Conservation (phyloP, 108 stramenopile genomes). For the Pseudonitzschia multistriata region DNA sequence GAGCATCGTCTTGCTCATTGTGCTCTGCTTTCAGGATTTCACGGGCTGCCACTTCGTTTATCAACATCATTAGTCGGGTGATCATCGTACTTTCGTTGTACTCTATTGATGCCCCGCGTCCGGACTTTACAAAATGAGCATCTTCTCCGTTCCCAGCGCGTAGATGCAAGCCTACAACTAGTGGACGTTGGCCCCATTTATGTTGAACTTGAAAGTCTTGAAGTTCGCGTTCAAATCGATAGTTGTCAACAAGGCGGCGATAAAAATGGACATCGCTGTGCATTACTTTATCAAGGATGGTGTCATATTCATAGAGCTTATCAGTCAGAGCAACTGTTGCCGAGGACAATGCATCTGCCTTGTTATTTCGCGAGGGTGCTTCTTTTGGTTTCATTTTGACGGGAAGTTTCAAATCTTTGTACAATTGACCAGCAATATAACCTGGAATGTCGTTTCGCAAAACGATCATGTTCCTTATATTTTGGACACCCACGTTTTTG, state of each 20-base stretch:
- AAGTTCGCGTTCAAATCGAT: constrained; percentile 25
- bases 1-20: neutral
- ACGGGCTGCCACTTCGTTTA: neutral
- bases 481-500: neutral
- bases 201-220: constrained; percentile 32
- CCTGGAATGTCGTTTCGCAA: constrained; percentile 54
- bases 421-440: constrained; percentile 44
- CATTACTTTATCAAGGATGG: constrained; percentile 24
- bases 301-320: neutral
- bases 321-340: neutral
- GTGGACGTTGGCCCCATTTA: constrained; percentile 32
- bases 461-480: constrained; percentile 23
- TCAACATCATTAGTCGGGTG: constrained; percentile 11
- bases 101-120: constrained; percentile 25
- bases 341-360: neutral
- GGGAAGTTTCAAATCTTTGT: constrained; percentile 34
- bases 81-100: constrained; percentile 24
- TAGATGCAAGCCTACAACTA: constrained; percentile 51
- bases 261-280: constrained; percentile 44
- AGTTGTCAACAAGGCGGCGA: constrained; percentile 21
- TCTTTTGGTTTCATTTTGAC: constrained; percentile 5
- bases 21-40: neutral
- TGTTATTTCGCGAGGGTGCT: neutral
- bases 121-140: constrained; percentile 33
- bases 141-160: constrained; percentile 51